Base-by-base conservation (phyloP, 1,139 yeast genomes). In the Yamadazyma blattariae region DNA sequence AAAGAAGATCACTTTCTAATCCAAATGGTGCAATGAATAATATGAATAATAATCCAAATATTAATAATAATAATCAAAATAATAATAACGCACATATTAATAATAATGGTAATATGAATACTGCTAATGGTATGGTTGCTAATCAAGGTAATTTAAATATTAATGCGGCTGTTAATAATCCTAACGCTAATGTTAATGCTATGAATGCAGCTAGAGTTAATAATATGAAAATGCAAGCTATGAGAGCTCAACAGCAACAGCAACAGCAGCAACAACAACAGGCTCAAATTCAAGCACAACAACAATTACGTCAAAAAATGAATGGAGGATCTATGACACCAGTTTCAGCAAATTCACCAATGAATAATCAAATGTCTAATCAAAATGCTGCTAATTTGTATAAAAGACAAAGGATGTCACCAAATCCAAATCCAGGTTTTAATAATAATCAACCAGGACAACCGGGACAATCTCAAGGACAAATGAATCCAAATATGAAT, bases 221-320 rank as follows among this genome's bases (percentile, higher is more conserved):
- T 17, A 30, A 24, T 25, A 16, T 31, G 24, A 39, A 36, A 27
- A 40, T 42, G 11, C 54, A 47, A 35, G 48, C 45, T n/a, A 44
- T 47, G 20, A 42, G 48, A 38, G 47, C 52, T 19, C 51, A 40
- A 29, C 49, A 41, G 30, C 40, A 36, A 37, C 52, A 59, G 36
- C 58, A 47, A 32, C 55, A 50, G 30, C 53, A 48, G 12, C 24
- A 22, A n/a, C 11, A 6, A n/a, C 25, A 23, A 12, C 25, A 23
- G n/a, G 19, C 7, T 7, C 19, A 17, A 17, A 5, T 5, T 5
- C 19, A 17, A 17, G 19, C 19, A 17, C 7, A 7, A 5, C 19
- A 17, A 17, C 19, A 17, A 31, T 33, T 40, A 25, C 32, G 45
- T 10, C 36, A 27, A 20, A 27, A 27, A n/a, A 57, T 38, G 28